phyloP scores from a whole-genome alignment of 1,139 yeast species.

The Taphrina wiesneri region DNA sequence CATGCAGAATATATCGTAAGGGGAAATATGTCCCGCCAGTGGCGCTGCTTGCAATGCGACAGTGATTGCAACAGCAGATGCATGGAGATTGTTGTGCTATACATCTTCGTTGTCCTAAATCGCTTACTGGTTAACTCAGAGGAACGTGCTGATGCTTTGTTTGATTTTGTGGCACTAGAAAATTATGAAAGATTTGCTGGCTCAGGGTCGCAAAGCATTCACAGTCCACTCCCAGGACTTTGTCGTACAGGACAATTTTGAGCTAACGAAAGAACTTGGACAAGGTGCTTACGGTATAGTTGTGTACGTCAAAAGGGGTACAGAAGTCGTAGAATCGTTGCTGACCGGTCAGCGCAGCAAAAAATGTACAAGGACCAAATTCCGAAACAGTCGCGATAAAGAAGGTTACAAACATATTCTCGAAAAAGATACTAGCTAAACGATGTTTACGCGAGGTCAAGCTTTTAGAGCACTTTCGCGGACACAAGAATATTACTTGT shows the following conservation, averaged over 20 bases:
- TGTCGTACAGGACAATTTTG: conserved; percentile 42
- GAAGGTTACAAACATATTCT: conserved; percentile 87
- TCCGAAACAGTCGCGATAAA: conserved; percentile 77
- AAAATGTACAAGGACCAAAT: conserved; percentile 67
- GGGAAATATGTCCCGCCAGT: neutral
- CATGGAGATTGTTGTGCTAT: neutral
- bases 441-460: conserved; percentile 87
- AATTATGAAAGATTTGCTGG: neutral
- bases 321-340: neutral
- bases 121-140: too few relatives aligned
- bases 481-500: conserved; percentile 90
- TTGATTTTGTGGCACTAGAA: neutral
- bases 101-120: too few relatives aligned
- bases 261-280: conserved; percentile 85
- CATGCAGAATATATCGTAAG: neutral
- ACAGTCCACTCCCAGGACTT: conserved; percentile 32
- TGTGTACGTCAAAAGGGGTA: conserved; percentile 48
- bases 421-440: conserved; percentile 82
- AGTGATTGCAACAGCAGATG: neutral
- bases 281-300: conserved; percentile 98
- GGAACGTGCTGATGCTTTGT: neutral
- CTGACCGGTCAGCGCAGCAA: conserved; percentile 57
- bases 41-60: neutral
- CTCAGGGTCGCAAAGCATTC: conserved; percentile 25
- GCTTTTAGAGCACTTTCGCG: conserved; percentile 83